phyloP scores from a whole-genome alignment of 169 alveolate species.

The Cryptosporidium parvum region DNA sequence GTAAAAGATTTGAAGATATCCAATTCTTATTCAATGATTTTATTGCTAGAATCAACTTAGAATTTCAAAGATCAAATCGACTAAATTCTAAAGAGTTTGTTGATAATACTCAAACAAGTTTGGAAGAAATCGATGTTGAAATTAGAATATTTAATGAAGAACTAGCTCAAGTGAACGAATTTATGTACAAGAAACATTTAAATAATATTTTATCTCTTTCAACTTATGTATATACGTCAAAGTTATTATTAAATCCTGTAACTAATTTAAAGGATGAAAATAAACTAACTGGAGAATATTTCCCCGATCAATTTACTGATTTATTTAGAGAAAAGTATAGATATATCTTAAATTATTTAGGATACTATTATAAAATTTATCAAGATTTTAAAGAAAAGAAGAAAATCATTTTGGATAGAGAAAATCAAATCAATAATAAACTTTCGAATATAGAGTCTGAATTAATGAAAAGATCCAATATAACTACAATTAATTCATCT shows the following conservation, averaged over 20 bases:
- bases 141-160: conserved; percentile 1
- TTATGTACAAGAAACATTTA: not conserved
- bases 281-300: not conserved
- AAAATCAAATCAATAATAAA: not conserved
- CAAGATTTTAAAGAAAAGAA: conserved; percentile 27
- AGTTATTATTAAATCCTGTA: conserved; percentile 8
- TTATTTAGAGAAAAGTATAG: conserved; percentile 43
- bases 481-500: not conserved
- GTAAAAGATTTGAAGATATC: conserved; percentile 11
- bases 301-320: not conserved
- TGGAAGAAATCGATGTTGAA: conserved; percentile 12
- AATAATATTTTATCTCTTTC: conserved; percentile 1
- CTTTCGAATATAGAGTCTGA: conserved; percentile 8
- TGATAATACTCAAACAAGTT: not conserved
- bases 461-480: conserved; percentile 2
- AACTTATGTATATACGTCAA: conserved; percentile 18
- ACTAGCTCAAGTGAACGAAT: not conserved
- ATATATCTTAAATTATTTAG: not conserved
- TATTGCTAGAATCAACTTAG: conserved; percentile 25
- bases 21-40: conserved; percentile 31
- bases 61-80: conserved; percentile 1
- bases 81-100: not conserved
- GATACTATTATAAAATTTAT: conserved; percentile 12
- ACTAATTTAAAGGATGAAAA: not conserved
- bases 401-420: conserved; percentile 4